Evolutionary conservation across 257 asterid genomes (phyloP), one percentile per base, ranked within the genome.

Genomic region (Vinca minor): DNA sequence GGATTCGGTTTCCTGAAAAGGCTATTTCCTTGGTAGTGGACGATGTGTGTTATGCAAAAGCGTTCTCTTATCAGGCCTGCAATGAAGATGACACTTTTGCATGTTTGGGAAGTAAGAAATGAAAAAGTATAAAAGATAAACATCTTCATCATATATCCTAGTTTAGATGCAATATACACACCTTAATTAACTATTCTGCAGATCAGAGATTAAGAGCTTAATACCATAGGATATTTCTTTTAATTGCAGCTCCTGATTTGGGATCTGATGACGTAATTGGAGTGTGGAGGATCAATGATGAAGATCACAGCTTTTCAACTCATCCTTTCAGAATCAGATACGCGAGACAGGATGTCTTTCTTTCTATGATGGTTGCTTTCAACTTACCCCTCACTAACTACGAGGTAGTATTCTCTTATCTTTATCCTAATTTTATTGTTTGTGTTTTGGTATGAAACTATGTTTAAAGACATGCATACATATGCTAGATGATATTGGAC

Each of bases 241-340:
- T n/a, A n/a, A n/a, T n/a, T 66, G 81, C 98, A 93, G 97, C 91
- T 73, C 97, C 98, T 60, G 97, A 89, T 70, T 75, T 87, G 84
- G 96, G 94, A 39, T 84, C 95, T 73, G 95, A 85, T 76, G 95
- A 93, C 52, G 77, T 81, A 63, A 72, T 76, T 73, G 97, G 98
- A 61, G 87, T 93, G 65, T 93, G 98, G 98, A 89, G 87, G 70
- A 93, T 93, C 73, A 94, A 87, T 83, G 98, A 93, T 71, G 49
- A 82, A 39, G 98, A 93, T 73, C 84, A 93, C 70, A 93, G 97
- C 82, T 93, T 89, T 79, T 83, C 84, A 70, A 84, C 98, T 46
- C 98, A 85, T 71, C 96, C 98, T 79, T 93, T 93, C 71, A 85
- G 94, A 69, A 93, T 93, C 73, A 87, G 80, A 87, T 93, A 89